A percentile compares a stretch with the other conserved stretches of the same genome.
Conservation (phyloP, 2,329 filamentous ascomycete species). For the Pseudocercospora crystallina region DNA sequence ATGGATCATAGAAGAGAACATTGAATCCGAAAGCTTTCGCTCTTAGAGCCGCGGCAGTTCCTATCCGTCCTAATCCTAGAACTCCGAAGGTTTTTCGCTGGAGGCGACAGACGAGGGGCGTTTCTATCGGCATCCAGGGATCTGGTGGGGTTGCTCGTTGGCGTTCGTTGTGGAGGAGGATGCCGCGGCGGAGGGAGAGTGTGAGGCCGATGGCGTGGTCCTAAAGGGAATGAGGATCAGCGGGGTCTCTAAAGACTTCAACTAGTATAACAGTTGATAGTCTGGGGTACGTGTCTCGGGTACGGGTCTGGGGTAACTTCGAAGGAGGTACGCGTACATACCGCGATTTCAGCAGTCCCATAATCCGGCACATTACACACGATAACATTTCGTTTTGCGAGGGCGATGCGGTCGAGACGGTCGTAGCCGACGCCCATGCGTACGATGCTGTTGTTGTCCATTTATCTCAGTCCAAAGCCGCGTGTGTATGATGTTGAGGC, state of each 20-base stretch:
- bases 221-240: too few species aligned
- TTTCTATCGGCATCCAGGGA: constrained; percentile 31
- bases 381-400: constrained; percentile 26
- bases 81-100: constrained; percentile 31
- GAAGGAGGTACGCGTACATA: too few species aligned
- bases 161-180: constrained; percentile 33
- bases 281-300: too few species aligned
- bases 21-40: constrained; percentile 35
- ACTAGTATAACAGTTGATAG: too few species aligned
- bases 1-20: constrained; percentile 36
- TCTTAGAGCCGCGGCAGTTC: constrained; percentile 31
- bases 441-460: constrained; percentile 24
- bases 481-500: neutral
- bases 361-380: constrained; percentile 37
- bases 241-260: too few species aligned
- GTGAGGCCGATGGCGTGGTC: constrained; percentile 34
- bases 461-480: constrained; percentile 1
- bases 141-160: constrained; percentile 33
- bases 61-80: constrained; percentile 33
- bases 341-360: constrained; percentile 33
- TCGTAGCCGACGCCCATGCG: constrained; percentile 37
- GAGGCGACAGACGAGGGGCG: constrained; percentile 29
- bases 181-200: constrained; percentile 30
- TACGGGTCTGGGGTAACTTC: too few species aligned
- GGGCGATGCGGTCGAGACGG: constrained; percentile 30